These are phyloP conservation scores for Saccharomycopsis fodiens DNA, from an alignment of 805 yeast species.

Conservation along the genomic window DNA sequence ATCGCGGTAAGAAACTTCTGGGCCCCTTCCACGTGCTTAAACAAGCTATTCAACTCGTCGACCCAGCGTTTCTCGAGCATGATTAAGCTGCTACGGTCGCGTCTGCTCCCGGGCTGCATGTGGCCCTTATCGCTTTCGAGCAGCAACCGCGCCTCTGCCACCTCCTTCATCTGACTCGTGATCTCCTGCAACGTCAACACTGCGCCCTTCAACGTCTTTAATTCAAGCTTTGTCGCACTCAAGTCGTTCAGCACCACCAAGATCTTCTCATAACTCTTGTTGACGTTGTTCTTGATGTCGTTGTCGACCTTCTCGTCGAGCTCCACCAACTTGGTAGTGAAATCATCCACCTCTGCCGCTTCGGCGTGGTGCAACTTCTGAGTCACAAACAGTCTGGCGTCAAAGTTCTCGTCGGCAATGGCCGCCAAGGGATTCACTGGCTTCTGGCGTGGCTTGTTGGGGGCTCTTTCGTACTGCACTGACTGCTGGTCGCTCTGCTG, in stretches of 20 bases:
- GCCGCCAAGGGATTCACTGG: conserved; percentile 24
- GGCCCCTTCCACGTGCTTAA: conserved; percentile 86
- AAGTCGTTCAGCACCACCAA: conserved; percentile 54
- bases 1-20: conserved; percentile 66
- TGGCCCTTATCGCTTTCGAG: conserved; percentile 30
- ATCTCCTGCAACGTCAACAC: conserved; percentile 55
- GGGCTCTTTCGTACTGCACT: conserved; percentile 27
- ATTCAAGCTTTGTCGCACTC: conserved; percentile 53
- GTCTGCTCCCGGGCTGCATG: conserved; percentile 23
- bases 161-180: conserved; percentile 48
- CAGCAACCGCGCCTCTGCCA: conserved; percentile 52
- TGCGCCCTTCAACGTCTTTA: conserved; percentile 51
- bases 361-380: conserved; percentile 53
- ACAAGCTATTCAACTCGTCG: conserved; percentile 56
- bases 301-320: conserved; percentile 43
- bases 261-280: conserved; percentile 56
- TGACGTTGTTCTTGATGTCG: conserved; percentile 52
- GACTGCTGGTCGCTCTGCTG: conserved; percentile 21
- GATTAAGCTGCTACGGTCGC: conserved; percentile 62
- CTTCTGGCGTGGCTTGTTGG: conserved; percentile 23
- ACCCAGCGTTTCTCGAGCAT: conserved; percentile 80
- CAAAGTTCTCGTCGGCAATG: conserved; percentile 35
- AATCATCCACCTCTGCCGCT: conserved; percentile 65
- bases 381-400: conserved; percentile 42
- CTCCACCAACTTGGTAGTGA: conserved; percentile 45